Conservation (phyloP, 306 rosid genomes). For the Cicer cuneatum region DNA sequence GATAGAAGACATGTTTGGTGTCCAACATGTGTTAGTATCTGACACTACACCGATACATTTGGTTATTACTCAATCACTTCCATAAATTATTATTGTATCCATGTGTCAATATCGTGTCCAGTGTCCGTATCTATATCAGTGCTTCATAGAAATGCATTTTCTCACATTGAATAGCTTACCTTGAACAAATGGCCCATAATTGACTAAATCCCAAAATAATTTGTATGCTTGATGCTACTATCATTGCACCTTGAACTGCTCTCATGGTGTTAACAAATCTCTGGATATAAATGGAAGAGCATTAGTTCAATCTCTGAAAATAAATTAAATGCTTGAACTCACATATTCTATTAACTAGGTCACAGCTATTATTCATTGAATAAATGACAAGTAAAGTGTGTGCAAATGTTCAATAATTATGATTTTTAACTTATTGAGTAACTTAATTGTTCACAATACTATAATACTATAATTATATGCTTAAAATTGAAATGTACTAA, state of each 20-base stretch:
- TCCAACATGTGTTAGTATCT: too few species aligned
- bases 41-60: too few species aligned
- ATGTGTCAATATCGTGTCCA: too few species aligned
- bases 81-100: too few species aligned
- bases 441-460: neutral
- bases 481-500: constrained; percentile 50
- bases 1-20: too few species aligned
- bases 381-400: constrained; percentile 4
- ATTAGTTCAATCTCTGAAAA: constrained; percentile 22
- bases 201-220: constrained; percentile 95
- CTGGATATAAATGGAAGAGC: constrained; percentile 51
- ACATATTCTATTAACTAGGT: neutral
- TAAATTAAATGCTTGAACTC: neutral
- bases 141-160: constrained; percentile 1
- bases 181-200: constrained; percentile 95
- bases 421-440: constrained; percentile 4
- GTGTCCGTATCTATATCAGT: too few species aligned
- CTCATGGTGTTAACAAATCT: constrained; percentile 90
- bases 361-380: constrained; percentile 1
- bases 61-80: too few species aligned
- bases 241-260: constrained; percentile 94
- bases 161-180: constrained; percentile 55
- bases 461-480: neutral
- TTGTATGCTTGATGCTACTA: constrained; percentile 92
- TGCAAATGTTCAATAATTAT: neutral